A percentile compares a stretch with the other conserved stretches of the same genome.
These are phyloP conservation scores for Planoprotostelium fungivorum DNA, from an alignment of 78 protist species.

Conservation along the genomic window DNA sequence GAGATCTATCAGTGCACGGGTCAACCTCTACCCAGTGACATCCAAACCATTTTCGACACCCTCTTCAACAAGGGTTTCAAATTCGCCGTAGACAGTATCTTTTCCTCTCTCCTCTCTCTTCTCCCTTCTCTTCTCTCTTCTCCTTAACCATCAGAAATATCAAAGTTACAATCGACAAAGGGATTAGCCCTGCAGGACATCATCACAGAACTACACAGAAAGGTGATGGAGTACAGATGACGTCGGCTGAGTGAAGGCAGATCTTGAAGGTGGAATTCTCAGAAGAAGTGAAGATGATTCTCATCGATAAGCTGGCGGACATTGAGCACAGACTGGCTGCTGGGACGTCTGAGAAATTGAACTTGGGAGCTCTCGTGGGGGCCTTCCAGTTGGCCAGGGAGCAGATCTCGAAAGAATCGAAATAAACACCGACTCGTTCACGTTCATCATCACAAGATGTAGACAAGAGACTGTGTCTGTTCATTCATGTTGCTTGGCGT, in stretches of 20 bases:
- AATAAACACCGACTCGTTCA: too few relatives aligned
- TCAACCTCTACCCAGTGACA: slow-evolving; percentile 62
- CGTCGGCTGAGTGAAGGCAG: too few relatives aligned
- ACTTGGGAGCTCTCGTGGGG: slow-evolving; percentile 45
- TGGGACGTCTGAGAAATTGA: slow-evolving; percentile 48
- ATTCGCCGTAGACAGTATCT: slow-evolving; percentile 29
- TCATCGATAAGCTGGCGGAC: slow-evolving; percentile 18
- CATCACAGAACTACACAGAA: slow-evolving; percentile 12
- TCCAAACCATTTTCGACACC: slow-evolving; percentile 13
- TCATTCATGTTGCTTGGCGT: too few relatives aligned
- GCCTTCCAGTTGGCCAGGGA: slow-evolving; percentile 30
- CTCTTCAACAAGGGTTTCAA: slow-evolving; percentile 45
- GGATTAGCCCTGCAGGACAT: slow-evolving; percentile 74
- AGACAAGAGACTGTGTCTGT: too few relatives aligned
- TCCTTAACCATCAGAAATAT: background rate
- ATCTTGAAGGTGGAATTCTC: background rate
- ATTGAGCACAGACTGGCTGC: slow-evolving; percentile 40
- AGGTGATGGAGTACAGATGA: too few relatives aligned
- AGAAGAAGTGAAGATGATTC: background rate
- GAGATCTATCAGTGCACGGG: slow-evolving; percentile 80
- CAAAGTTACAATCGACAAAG: slow-evolving; percentile 37
- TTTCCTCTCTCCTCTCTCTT: background rate
- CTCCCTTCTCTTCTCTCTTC: background rate
- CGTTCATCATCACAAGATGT: too few relatives aligned
- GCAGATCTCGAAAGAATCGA: background rate